Conservation (phyloP, 2,329 filamentous ascomycete genomes). For the Penicillium psychrosexuale region DNA sequence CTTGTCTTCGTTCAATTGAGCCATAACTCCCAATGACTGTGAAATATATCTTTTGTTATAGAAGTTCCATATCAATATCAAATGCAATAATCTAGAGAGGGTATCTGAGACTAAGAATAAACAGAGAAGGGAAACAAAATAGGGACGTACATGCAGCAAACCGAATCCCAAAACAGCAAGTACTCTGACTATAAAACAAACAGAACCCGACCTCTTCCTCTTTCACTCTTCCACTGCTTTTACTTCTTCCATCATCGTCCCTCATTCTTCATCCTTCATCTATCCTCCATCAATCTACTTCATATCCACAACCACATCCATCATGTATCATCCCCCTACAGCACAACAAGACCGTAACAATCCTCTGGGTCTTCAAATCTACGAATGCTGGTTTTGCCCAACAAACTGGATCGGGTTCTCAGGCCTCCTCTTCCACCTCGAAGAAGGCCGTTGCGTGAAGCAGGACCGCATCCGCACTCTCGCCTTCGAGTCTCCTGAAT, state of each 20-base stretch:
- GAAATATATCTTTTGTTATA: no score
- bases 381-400: slow-evolving; percentile 7
- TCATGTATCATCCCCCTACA: neutral
- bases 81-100: no score
- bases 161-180: neutral
- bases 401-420: neutral
- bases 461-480: neutral
- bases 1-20: neutral
- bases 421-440: neutral
- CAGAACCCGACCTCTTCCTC: neutral
- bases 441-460: neutral
- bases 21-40: no score
- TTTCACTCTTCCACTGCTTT: neutral
- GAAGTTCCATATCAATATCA: no score
- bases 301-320: neutral
- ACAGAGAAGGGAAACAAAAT: no score
- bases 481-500: slow-evolving; percentile 3
- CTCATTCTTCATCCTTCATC: neutral
- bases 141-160: no score
- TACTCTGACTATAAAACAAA: neutral
- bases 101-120: no score
- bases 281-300: neutral
- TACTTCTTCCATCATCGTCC: neutral
- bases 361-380: neutral
- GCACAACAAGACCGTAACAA: neutral